Base-by-base conservation (phyloP, 352 stramenopile species). In the Phytophthora rubi region DNA sequence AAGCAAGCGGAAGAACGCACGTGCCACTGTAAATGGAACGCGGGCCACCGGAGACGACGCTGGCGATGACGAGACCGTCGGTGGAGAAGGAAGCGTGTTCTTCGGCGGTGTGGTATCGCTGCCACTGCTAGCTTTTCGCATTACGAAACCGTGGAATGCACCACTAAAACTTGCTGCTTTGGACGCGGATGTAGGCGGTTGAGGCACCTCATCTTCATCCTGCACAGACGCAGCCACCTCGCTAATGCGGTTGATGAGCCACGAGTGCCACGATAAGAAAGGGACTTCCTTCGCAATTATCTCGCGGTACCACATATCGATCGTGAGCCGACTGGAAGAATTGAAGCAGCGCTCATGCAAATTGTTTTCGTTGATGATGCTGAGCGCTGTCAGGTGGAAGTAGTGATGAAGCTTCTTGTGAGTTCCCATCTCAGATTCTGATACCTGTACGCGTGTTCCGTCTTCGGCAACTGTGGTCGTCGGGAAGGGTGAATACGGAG, bases 351-450 rank as follows among this genome's bases (percentile, higher is more conserved):
- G 76, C 53, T 95, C 88, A 55, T 92, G 84, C 48, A 94, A 76
- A 57, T 86, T 79, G 75, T 94, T 94, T 63, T 96, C 87, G 69
- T 95, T 83, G 51, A 96, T 94, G 59, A 96, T 95, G 59, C 89
- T 94, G 33, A 90, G 75, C 21, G 89, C 89, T 4, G 89, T 94
- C 53, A 96, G 63, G 53, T 96, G 87, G 79, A 96, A 96, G 58
- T 94, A 96, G 71, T 93, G 87, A 32, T 96, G 83, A 23, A 96
- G 75, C 62, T 94, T 94, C 61, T 91, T 88, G 70, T 94, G 86
- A 7, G 85, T 93, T 52, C 88, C 86, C 26, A 89, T 67, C 53
- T 91, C 88, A 26, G 81, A 86, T 16, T 86, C 70, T 2, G 75
- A 88, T 30, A 82, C 53, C 16, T 76, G 67, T n/a, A 85, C 71